phyloP scores from a whole-genome alignment of 176 grass and related monocot species.

The Carex pumila region DNA sequence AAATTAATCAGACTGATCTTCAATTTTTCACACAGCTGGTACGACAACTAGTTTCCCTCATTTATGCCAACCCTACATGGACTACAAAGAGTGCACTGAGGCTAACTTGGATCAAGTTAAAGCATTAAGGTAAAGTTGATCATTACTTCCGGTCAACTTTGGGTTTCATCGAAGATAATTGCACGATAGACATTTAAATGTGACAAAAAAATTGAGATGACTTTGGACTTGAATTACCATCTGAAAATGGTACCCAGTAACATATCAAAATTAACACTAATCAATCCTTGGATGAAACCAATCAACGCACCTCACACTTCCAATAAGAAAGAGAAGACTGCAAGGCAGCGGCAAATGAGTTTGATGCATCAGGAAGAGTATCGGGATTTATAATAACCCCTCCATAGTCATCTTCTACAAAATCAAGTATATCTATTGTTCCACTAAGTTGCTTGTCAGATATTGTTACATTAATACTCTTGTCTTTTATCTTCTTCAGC shows the following conservation, averaged over 20 bases:
- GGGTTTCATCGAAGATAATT: not conserved
- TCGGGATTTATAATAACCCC: conserved; percentile 40
- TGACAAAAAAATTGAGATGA: not conserved
- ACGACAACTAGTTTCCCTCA: not conserved
- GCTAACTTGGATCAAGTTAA: not conserved
- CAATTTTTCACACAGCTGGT: not conserved
- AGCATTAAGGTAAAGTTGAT: not conserved
- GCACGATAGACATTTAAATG: not conserved
- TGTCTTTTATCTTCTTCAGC: conserved; percentile 14
- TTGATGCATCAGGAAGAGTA: conserved; percentile 34
- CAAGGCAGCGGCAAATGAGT: conserved; percentile 51
- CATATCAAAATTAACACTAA: not conserved
- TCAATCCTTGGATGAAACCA: not conserved
- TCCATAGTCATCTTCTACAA: conserved; percentile 59
- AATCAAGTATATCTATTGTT: conserved; percentile 41
- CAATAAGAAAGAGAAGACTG: conserved; percentile 46
- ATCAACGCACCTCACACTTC: conserved; percentile 32
- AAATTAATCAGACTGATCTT: not conserved
- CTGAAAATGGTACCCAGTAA: not conserved
- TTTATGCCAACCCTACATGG: not conserved
- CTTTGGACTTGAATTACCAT: not conserved
- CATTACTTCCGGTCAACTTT: not conserved
- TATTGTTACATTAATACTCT: conserved; percentile 23
- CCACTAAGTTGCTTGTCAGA: conserved; percentile 22
- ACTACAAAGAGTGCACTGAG: not conserved